These are phyloP conservation scores for Tuber magnatum DNA, from an alignment of 495 filamentous ascomycete species.

Conservation along the genomic window DNA sequence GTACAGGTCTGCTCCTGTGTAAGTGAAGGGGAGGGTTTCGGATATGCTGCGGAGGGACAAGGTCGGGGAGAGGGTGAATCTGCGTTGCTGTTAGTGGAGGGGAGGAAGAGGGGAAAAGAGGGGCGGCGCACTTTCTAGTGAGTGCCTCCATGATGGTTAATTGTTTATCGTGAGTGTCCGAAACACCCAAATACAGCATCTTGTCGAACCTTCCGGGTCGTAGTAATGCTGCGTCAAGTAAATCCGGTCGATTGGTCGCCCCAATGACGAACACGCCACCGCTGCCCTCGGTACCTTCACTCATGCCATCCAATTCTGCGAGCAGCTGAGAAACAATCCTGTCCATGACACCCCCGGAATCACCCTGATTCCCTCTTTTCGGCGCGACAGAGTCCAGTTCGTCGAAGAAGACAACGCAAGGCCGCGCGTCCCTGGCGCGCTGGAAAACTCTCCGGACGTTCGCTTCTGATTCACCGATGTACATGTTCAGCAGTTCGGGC, in stretches of 20 bases:
- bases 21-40: constrained; percentile 80
- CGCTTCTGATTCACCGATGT: constrained; percentile 97
- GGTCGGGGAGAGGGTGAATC: constrained; percentile 70
- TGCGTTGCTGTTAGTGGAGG: constrained; percentile 41
- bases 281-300: constrained; percentile 72
- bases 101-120: constrained; percentile 1
- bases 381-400: constrained; percentile 95
- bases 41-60: constrained; percentile 69
- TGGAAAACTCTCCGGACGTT: constrained; percentile 96
- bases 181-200: constrained; percentile 95
- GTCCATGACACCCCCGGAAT: constrained; percentile 98
- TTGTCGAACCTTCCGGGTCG: constrained; percentile 94
- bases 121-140: constrained; percentile 70
- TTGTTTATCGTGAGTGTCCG: constrained; percentile 95
- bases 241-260: constrained; percentile 88
- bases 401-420: constrained; percentile 98
- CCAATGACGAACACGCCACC: constrained; percentile 95
- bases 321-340: constrained; percentile 93
- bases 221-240: constrained; percentile 84
- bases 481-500: constrained; percentile 96
- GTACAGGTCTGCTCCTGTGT: constrained; percentile 94
- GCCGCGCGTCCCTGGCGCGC: constrained; percentile 84
- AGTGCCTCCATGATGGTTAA: constrained; percentile 87
- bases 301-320: constrained; percentile 96
- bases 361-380: constrained; percentile 94